Evolutionary conservation across 345 rosid species (phyloP).

Genomic region (Rubroshorea leprosula): DNA sequence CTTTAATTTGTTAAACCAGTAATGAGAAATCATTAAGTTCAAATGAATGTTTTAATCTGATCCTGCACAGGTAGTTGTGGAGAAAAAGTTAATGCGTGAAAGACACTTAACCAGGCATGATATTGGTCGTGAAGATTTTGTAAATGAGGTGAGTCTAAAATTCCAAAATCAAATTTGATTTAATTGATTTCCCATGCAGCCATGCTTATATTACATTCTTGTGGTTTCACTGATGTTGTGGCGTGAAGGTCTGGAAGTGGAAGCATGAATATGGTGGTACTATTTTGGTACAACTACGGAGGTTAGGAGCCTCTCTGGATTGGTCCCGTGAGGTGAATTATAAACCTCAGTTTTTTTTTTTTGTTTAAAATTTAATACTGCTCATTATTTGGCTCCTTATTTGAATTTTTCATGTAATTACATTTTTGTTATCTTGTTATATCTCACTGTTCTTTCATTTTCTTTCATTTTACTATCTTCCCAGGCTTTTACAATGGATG

Average conservation of each 20-base stretch:
- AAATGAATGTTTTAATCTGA: conserved; percentile 3
- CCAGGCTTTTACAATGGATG: conserved; percentile 97
- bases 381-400: conserved; percentile 1
- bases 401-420: not conserved
- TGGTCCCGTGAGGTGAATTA: conserved; percentile 94
- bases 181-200: conserved; percentile 4
- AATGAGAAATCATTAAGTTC: not conserved
- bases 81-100: conserved; percentile 88
- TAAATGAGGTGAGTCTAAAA: conserved; percentile 59
- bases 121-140: conserved; percentile 77
- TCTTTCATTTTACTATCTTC: not conserved
- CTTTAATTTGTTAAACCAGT: not conserved
- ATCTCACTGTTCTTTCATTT: conserved; percentile 1
- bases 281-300: conserved; percentile 59
- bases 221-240: conserved; percentile 9
- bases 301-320: conserved; percentile 92
- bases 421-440: not conserved
- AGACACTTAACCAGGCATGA: conserved; percentile 73
- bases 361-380: not conserved
- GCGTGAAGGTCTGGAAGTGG: conserved; percentile 91
- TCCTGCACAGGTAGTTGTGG: conserved; percentile 76
- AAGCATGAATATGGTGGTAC: conserved; percentile 70
- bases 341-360: not conserved
- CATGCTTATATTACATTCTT: conserved; percentile 1
- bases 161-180: conserved; percentile 11